Evolutionary conservation across 257 asterid genomes (phyloP).

Genomic region (Scutellaria baicalensis): DNA sequence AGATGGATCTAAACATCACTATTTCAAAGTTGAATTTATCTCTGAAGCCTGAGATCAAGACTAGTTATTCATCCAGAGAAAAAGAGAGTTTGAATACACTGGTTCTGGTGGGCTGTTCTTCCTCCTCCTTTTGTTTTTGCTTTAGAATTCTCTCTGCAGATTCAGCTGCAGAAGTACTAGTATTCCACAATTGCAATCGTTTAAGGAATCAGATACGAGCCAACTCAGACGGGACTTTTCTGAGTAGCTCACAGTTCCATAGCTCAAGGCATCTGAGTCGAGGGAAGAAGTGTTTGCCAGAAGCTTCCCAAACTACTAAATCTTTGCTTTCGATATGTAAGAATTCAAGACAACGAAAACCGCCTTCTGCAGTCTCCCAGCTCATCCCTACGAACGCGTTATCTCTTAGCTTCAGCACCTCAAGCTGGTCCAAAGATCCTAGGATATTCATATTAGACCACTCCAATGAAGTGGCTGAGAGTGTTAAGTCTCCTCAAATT

Average conservation of each 20-base stretch:
- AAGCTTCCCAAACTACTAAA: slow-evolving; percentile 27
- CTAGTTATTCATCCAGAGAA: too few species aligned
- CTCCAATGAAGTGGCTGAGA: slow-evolving; percentile 21
- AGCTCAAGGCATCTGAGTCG: slow-evolving; percentile 20
- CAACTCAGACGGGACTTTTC: slow-evolving; percentile 20
- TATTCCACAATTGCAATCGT: slow-evolving; percentile 7
- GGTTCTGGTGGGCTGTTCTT: neutral
- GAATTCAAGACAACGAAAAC: slow-evolving; percentile 19
- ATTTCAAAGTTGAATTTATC: too few species aligned
- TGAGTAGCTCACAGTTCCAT: slow-evolving; percentile 22
- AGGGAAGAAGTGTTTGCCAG: slow-evolving; percentile 25
- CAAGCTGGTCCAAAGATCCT: slow-evolving; percentile 20
- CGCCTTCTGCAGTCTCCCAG: slow-evolving; percentile 18
- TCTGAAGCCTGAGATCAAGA: too few species aligned
- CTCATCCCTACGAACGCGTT: slow-evolving; percentile 19
- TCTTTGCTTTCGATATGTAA: slow-evolving; percentile 26
- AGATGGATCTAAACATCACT: too few species aligned
- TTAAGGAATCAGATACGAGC: slow-evolving; percentile 20
- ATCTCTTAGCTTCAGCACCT: slow-evolving; percentile 25
- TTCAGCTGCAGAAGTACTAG: slow-evolving; percentile 1
- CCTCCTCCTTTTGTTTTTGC: neutral
- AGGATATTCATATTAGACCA: slow-evolving; percentile 31
- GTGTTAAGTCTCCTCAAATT: slow-evolving; percentile 25
- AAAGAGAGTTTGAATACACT: slow-evolving; percentile 1
- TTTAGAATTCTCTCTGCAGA: slow-evolving; percentile 17